Conservation (phyloP, 768 basidiomycete species). For the Hericium erinaceus region DNA sequence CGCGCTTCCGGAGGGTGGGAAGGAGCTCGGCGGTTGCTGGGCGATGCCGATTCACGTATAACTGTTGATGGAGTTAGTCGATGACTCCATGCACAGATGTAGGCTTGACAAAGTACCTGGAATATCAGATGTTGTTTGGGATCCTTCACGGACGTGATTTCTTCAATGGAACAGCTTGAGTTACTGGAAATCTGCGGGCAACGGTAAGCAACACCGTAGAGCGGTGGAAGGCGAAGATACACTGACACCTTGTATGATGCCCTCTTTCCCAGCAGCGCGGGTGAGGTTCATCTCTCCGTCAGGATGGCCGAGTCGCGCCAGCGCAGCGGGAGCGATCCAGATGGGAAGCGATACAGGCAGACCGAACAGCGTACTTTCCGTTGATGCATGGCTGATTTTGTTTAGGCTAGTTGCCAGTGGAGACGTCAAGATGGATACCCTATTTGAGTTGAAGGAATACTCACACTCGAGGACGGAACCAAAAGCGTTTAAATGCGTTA, state of each 20-base stretch:
- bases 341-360: conserved; percentile 25
- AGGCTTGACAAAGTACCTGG: conserved; percentile 14
- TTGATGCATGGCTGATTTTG: conserved; percentile 18
- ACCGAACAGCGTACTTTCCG: conserved; percentile 16
- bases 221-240: background rate
- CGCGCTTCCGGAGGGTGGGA: conserved; percentile 25
- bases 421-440: background rate
- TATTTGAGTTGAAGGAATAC: background rate
- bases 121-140: conserved; percentile 23
- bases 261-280: conserved; percentile 31
- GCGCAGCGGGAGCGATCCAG: conserved; percentile 34
- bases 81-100: background rate
- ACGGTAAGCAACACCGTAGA: background rate
- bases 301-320: conserved; percentile 35
- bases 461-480: conserved; percentile 79
- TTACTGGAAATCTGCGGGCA: conserved; percentile 22
- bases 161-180: conserved; percentile 24
- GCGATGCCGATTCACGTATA: conserved; percentile 39
- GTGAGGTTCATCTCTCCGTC: conserved; percentile 40
- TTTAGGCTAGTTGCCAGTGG: conserved; percentile 14
- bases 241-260: conserved; percentile 39
- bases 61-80: conserved; percentile 14
- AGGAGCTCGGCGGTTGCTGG: conserved; percentile 29
- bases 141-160: conserved; percentile 20
- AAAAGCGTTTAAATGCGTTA: conserved; percentile 34